Conservation (phyloP, 108 stramenopile genomes). For the Pseudonitzschia multiseries region DNA sequence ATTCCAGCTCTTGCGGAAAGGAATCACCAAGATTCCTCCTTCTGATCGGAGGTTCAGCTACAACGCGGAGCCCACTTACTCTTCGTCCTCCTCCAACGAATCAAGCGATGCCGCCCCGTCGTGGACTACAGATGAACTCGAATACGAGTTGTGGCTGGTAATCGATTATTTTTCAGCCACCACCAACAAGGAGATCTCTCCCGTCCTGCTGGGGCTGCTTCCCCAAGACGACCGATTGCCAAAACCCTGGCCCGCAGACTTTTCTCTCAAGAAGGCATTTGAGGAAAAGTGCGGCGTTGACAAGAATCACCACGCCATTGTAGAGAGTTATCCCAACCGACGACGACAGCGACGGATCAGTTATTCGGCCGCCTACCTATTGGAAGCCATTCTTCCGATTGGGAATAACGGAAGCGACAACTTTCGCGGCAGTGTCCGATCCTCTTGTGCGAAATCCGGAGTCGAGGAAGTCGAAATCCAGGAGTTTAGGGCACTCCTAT, state of each 20-base stretch:
- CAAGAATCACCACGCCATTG: neutral
- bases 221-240: slow-evolving; percentile 24
- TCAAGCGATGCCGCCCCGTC: slow-evolving; percentile 14
- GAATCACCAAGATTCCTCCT: slow-evolving; percentile 39
- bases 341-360: slow-evolving; percentile 65
- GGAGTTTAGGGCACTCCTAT: slow-evolving; percentile 42
- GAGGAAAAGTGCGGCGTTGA: slow-evolving; percentile 8
- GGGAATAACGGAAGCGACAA: neutral
- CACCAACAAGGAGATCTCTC: slow-evolving; percentile 42
- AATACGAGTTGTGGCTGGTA: slow-evolving; percentile 62
- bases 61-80: neutral
- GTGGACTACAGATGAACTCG: slow-evolving; percentile 50
- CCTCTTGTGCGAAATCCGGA: neutral
- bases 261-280: slow-evolving; percentile 32
- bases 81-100: neutral
- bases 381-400: slow-evolving; percentile 36
- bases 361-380: slow-evolving; percentile 55
- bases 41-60: slow-evolving; percentile 17
- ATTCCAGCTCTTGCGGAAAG: slow-evolving; percentile 41
- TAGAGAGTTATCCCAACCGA: slow-evolving; percentile 46
- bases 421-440: neutral
- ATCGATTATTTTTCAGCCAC: slow-evolving; percentile 49
- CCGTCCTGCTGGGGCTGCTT: slow-evolving; percentile 48
- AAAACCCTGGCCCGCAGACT: slow-evolving; percentile 25
- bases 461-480: slow-evolving; percentile 16